Evolutionary conservation across 108 stramenopile genomes (phyloP), one percentile per base, ranked within the genome.

Genomic region (Nitzschia inconspicua): DNA sequence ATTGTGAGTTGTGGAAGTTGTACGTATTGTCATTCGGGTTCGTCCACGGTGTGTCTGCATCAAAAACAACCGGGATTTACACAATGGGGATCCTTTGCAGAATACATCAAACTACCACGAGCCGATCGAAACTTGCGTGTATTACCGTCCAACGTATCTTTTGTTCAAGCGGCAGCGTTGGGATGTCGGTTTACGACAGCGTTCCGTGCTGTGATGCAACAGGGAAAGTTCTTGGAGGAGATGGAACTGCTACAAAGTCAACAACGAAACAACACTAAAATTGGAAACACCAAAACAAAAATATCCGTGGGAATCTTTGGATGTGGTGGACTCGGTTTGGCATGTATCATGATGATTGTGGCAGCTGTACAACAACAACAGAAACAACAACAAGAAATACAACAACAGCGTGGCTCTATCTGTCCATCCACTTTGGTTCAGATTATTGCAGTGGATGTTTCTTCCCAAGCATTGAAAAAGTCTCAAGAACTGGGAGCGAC

Each of bases 111-210:
- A 10, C 16, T 89, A 3, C 74, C 82, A 6, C 37, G 84, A 43
- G 88, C 88, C 10, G 79, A 77, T 57, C 69, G 82, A 14, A 85
- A 89, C 66, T 24, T 89, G 4, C 39, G 63, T 10, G 50, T 52
- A 3, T 53, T 89, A 14, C 88, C 88, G 27, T 35, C 60, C 2
- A 48, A 42, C 8, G 84, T 89, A 8, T 76, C 77, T 11, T 86
- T 86, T 67, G 67, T 84, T 13, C 79, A 85, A 57, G 88, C 88
- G 3, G 88, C 88, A 23, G 84, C 84, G n/a, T 58, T 89, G 26
- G 88, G 88, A 40, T 89, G 88, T 57, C 69, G 88, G n/a, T 86
- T 84, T 57, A 84, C 84, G 13, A 89, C 88, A 26, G 88, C 88
- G 22, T 86, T 82, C 62, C 79, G 88, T 19, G 84, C 88, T 20